Evolutionary conservation across 2,329 filamentous ascomycete genomes (phyloP).

Genomic region (Gnomoniopsis sp.): DNA sequence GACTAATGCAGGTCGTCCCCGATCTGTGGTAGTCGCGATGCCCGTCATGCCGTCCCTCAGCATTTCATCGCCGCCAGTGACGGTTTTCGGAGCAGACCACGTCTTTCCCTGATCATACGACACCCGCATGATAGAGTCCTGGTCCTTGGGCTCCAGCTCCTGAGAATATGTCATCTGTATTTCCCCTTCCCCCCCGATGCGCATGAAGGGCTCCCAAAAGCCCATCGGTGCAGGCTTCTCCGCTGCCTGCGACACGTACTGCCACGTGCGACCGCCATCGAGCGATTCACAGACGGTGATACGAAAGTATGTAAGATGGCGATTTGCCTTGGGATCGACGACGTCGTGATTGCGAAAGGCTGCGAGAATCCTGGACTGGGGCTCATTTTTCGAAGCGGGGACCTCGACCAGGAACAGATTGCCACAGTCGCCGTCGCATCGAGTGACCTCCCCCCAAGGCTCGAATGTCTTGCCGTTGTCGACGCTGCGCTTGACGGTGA

Average conservation of each 20-base stretch:
- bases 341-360: slow-evolving; percentile 41
- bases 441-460: slow-evolving; percentile 39
- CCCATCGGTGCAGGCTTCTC: slow-evolving; percentile 33
- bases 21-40: slow-evolving; percentile 32
- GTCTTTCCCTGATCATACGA: slow-evolving; percentile 39
- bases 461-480: slow-evolving; percentile 39
- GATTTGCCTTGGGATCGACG: neutral
- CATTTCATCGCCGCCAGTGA: slow-evolving; percentile 32
- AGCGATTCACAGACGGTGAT: slow-evolving; percentile 46
- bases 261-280: slow-evolving; percentile 41
- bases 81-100: slow-evolving; percentile 37
- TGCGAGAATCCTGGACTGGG: slow-evolving; percentile 33
- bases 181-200: slow-evolving; percentile 25
- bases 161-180: slow-evolving; percentile 44
- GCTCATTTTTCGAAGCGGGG: slow-evolving; percentile 21
- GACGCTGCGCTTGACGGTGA: slow-evolving; percentile 40
- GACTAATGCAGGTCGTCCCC: slow-evolving; percentile 34
- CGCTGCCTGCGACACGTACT: slow-evolving; percentile 39
- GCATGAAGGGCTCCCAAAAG: slow-evolving; percentile 49
- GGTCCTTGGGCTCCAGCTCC: slow-evolving; percentile 42
- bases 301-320: slow-evolving; percentile 30
- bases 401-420: slow-evolving; percentile 44
- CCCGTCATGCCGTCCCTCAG: slow-evolving; percentile 44
- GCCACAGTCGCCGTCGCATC: slow-evolving; percentile 40
- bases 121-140: slow-evolving; percentile 45